Evolutionary conservation across 371 early-diverging fungal species (phyloP).

Genomic region (Parasitella parasitica): DNA sequence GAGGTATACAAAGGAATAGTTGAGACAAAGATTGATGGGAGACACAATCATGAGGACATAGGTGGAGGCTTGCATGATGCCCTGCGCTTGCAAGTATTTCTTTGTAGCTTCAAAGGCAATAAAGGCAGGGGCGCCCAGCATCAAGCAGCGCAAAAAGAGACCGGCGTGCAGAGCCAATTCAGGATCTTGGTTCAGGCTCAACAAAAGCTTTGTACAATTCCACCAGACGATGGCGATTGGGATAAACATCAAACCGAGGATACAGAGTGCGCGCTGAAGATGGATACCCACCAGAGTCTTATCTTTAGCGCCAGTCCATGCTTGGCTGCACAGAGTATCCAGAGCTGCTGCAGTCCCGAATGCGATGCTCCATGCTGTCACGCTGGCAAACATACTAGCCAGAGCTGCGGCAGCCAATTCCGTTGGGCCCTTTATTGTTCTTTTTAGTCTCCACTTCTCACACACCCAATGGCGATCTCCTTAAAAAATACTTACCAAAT

Average conservation of each 20-base stretch:
- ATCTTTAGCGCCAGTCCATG: slow-evolving; percentile 75
- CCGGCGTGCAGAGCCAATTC: slow-evolving; percentile 38
- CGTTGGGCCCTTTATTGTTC: slow-evolving; percentile 41
- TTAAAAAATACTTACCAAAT: slow-evolving; percentile 39
- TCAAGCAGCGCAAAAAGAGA: slow-evolving; percentile 60
- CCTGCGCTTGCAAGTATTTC: slow-evolving; percentile 83
- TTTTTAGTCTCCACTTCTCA: neutral
- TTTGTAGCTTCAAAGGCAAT: slow-evolving; percentile 78
- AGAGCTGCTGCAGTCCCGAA: slow-evolving; percentile 77
- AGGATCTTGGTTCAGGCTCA: slow-evolving; percentile 40
- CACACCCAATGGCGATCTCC: neutral
- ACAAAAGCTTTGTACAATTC: slow-evolving; percentile 53
- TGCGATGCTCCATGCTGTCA: slow-evolving; percentile 72
- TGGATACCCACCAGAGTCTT: slow-evolving; percentile 76
- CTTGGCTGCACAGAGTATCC: slow-evolving; percentile 88
- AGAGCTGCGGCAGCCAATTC: slow-evolving; percentile 77
- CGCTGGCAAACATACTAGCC: slow-evolving; percentile 75
- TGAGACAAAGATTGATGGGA: slow-evolving; percentile 71
- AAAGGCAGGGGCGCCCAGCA: slow-evolving; percentile 73
- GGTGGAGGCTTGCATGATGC: slow-evolving; percentile 77
- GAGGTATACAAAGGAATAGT: slow-evolving; percentile 72
- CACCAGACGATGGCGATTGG: slow-evolving; percentile 81
- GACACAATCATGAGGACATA: slow-evolving; percentile 64
- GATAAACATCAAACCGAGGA: slow-evolving; percentile 61
- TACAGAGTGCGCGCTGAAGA: slow-evolving; percentile 78